These are phyloP conservation scores for Hericium rajendrae DNA, from an alignment of 768 basidiomycete species.

Conservation along the genomic window DNA sequence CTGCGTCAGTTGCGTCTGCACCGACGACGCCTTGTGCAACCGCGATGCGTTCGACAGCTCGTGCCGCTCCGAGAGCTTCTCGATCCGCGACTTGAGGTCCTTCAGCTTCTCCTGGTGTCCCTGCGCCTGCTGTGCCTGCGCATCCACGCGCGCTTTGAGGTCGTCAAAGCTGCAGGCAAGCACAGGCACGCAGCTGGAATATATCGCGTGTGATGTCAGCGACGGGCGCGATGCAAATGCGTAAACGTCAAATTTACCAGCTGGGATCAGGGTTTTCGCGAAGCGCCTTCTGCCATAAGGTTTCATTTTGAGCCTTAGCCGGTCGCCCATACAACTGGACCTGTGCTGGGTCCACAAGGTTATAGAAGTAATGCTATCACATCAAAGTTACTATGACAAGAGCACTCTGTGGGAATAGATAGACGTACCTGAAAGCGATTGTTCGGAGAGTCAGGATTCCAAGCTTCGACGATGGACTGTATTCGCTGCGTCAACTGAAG, in stretches of 20 bases:
- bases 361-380: constrained; percentile 72
- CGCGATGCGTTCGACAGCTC: constrained; percentile 59
- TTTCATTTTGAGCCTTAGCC: constrained; percentile 59
- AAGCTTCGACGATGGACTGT: constrained; percentile 55
- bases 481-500: constrained; percentile 45
- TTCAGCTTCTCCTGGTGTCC: constrained; percentile 61
- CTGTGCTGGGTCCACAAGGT: constrained; percentile 63
- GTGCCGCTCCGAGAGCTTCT: constrained; percentile 51
- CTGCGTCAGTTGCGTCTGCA: constrained; percentile 62
- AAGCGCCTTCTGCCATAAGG: constrained; percentile 68
- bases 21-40: constrained; percentile 47
- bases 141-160: constrained; percentile 67
- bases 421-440: constrained; percentile 72
- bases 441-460: constrained; percentile 57
- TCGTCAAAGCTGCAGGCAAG: constrained; percentile 78
- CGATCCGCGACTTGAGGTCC: constrained; percentile 61
- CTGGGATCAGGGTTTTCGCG: constrained; percentile 76
- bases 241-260: constrained; percentile 37
- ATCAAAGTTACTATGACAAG: not conserved
- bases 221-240: constrained; percentile 1
- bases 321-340: constrained; percentile 64
- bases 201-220: not conserved
- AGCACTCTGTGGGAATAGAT: not conserved
- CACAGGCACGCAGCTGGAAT: constrained; percentile 61
- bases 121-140: constrained; percentile 56